Evolutionary conservation across 305 asterid species (phyloP), one percentile per base, ranked within the genome.

Genomic region (Rubia peregrina): DNA sequence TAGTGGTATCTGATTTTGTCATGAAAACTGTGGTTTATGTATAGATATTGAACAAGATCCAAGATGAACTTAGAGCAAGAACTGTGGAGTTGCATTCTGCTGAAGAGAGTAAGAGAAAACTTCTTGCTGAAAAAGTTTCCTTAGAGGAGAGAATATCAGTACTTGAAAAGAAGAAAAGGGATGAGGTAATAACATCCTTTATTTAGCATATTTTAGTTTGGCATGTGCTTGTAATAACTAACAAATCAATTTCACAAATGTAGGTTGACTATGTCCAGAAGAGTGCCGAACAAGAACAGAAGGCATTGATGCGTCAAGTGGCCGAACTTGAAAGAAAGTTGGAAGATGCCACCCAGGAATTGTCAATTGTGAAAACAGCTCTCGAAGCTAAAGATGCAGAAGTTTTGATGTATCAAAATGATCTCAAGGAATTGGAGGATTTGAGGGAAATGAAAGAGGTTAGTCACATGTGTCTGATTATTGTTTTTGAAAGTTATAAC

Each of bases 371-470:
- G 11, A 83, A 86, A 73, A 88, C 96, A 55, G 66, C 84, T 72
- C 74, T 89, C 70, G 82, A 85, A 66, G 67, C 82, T 24, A 94
- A 91, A 81, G 96, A 89, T 71, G 44, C 72, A 19, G 95, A 89
- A 78, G 59, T 91, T 73, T 76, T 86, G 64, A 66, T 83, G 48
- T 67, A 88, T 83, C 93, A 88, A 79, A 91, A 83, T 83, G 89
- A 89, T 77, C 84, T 94, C 26, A 86, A 83, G 85, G 99, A 91
- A 76, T 77, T 94, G 71, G 99, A 87, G 74, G 98, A 94, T 65
- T 85, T 94, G 67, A 87, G 98, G 84, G 99, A 94, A 84, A 88
- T 91, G 96, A 94, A 91, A 82, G 99, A 94, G 96, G 99, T 94
- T 55, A 74, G 21, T 44, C 59, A 61, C 49, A 43, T 38, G 12